phyloP scores from a whole-genome alignment of 2,329 filamentous ascomycete genomes.

The Clarireedia homoeocarpa region DNA sequence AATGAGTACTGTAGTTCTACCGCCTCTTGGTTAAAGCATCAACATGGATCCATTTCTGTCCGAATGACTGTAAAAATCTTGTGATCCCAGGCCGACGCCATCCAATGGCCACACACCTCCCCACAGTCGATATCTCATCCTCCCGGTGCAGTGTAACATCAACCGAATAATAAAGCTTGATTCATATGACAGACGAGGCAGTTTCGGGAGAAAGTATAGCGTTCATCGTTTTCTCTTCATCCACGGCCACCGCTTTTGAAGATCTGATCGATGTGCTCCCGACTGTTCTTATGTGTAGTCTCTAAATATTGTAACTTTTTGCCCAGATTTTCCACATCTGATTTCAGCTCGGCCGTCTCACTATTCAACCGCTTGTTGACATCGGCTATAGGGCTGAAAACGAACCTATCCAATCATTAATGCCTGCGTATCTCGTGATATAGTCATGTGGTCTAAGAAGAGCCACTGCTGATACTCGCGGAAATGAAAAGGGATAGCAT shows the following conservation, averaged over 20 bases:
- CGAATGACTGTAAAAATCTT: not conserved
- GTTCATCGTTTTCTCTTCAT: slow-evolving; percentile 12
- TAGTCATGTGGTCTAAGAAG: slow-evolving; percentile 2
- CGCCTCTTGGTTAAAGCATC: not conserved
- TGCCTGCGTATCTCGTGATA: not conserved
- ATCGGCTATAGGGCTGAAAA: slow-evolving; percentile 63
- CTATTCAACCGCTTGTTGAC: slow-evolving; percentile 68
- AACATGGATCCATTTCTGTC: not conserved
- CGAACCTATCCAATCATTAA: slow-evolving; percentile 58
- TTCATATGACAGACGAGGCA: not conserved
- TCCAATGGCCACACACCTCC: not conserved
- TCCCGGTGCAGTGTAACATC: not conserved
- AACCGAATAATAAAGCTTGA: not conserved
- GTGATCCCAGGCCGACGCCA: not conserved
- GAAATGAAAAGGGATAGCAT: not conserved
- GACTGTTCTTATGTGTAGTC: slow-evolving; percentile 91
- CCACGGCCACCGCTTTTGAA: slow-evolving; percentile 44
- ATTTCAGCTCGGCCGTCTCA: slow-evolving; percentile 67
- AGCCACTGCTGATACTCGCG: not conserved
- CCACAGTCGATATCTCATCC: not conserved
- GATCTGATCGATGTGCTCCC: slow-evolving; percentile 84
- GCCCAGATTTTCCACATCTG: slow-evolving; percentile 71
- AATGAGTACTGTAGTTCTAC: not conserved
- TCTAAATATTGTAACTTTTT: slow-evolving; percentile 92
- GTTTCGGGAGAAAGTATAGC: not conserved